A percentile compares a stretch with the other conserved stretches of the same genome.
Evolutionary conservation across 352 stramenopile genomes (phyloP).

Genomic region (Thalassiosira ordinaria): DNA sequence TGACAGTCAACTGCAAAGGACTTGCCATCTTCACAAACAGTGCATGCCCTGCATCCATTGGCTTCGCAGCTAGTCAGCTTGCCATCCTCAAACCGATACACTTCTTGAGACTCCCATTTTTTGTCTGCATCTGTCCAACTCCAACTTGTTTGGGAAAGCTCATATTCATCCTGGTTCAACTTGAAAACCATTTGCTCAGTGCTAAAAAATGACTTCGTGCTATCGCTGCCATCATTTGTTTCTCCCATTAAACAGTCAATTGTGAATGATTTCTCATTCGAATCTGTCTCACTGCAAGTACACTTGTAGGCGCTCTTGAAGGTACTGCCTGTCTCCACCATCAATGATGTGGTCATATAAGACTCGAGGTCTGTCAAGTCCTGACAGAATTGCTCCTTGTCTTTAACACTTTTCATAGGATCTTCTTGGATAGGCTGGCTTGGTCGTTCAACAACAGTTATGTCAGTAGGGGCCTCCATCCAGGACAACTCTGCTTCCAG

Average conservation of each 20-base stretch:
- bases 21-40: neutral
- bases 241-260: neutral
- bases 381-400: neutral
- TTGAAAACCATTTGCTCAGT: neutral
- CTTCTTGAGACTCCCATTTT: neutral
- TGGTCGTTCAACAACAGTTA: too few relatives aligned
- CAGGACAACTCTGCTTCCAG: too few relatives aligned
- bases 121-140: neutral
- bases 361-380: neutral
- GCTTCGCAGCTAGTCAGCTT: neutral
- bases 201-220: neutral
- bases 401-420: too few relatives aligned
- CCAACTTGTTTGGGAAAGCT: neutral
- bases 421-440: too few relatives aligned
- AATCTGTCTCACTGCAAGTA: neutral
- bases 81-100: neutral
- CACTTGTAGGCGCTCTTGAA: neutral
- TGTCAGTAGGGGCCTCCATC: too few relatives aligned
- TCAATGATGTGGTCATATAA: neutral
- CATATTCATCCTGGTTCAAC: neutral
- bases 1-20: neutral
- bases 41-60: neutral
- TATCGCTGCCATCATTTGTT: neutral
- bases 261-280: neutral
- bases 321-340: neutral